Conservation (phyloP, 495 filamentous ascomycete species). For the Aspergillus egyptiacus region DNA sequence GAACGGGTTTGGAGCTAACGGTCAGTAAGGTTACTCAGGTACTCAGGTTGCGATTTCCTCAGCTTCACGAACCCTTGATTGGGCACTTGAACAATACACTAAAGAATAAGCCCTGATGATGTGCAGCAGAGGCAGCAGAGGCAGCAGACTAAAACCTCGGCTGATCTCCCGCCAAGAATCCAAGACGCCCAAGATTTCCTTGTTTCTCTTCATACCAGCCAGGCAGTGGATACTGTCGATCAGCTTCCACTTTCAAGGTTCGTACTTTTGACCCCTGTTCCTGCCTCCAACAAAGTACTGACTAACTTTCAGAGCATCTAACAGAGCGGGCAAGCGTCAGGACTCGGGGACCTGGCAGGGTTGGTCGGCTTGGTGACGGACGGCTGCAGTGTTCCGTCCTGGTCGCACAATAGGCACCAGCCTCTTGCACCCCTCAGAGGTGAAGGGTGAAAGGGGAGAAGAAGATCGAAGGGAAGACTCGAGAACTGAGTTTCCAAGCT, state of each 20-base stretch:
- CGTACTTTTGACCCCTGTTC: not conserved
- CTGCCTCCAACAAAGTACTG: not conserved
- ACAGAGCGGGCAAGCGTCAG: not conserved
- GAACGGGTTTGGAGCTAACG: too few species aligned
- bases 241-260: not conserved
- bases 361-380: not conserved
- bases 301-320: not conserved
- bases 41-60: not conserved
- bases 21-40: too few species aligned
- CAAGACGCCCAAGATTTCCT: not conserved
- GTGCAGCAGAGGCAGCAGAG: conserved; percentile 11
- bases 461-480: not conserved
- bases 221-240: not conserved
- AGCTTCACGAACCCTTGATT: not conserved
- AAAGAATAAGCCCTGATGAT: conserved; percentile 19
- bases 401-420: conserved; percentile 6
- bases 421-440: not conserved
- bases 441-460: not conserved
- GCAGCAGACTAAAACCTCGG: not conserved
- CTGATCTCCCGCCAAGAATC: conserved; percentile 9
- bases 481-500: not conserved
- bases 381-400: conserved; percentile 2
- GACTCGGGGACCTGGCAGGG: not conserved
- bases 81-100: not conserved
- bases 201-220: conserved; percentile 5